Evolutionary conservation across 2,329 filamentous ascomycete species (phyloP).

Genomic region (Gaeumannomyces tritici): DNA sequence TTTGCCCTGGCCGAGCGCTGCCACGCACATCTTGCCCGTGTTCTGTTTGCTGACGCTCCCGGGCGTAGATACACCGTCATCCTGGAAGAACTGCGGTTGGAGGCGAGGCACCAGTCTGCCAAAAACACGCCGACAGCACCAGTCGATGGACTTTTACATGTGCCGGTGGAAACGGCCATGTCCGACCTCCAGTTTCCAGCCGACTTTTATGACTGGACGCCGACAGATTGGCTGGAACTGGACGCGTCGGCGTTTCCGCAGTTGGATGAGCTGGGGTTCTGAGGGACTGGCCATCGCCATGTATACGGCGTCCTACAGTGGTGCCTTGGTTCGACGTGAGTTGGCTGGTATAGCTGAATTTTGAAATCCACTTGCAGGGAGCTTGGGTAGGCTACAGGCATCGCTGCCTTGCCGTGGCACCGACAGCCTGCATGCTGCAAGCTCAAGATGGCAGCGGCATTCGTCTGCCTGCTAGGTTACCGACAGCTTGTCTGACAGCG

Average conservation of each 20-base stretch:
- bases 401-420: no score
- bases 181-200: background rate
- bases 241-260: background rate
- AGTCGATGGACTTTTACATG: background rate
- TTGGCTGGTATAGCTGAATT: no score
- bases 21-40: constrained; percentile 30
- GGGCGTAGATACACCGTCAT: constrained; percentile 41
- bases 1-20: constrained; percentile 34
- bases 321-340: no score
- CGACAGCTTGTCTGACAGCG: no score
- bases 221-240: background rate
- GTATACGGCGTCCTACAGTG: no score
- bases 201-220: background rate
- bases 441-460: no score
- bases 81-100: constrained; percentile 37
- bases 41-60: constrained; percentile 27
- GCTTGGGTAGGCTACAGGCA: no score
- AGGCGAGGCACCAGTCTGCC: constrained; percentile 13
- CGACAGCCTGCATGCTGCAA: no score
- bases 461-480: no score
- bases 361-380: no score
- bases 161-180: background rate
- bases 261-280: background rate
- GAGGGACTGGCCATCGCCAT: no score
- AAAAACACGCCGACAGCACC: background rate